Base-by-base conservation (phyloP, 306 rosid species). In the Biancaea sappan region DNA sequence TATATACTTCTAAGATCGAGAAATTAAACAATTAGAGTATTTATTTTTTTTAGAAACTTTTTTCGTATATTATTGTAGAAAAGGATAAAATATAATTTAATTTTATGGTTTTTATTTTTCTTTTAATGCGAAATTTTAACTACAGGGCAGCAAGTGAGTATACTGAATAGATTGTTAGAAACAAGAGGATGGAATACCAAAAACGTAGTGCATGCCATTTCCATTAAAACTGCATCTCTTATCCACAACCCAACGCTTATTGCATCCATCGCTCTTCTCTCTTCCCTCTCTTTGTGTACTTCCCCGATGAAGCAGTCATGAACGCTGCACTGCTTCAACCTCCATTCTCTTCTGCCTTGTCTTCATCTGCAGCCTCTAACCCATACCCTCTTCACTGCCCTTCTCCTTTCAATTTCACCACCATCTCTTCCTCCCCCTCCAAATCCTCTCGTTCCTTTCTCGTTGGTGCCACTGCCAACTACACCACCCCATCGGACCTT, bases 301-400 rank as follows among this genome's bases (percentile, higher is more conserved):
- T 25, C 53, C 53, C 81, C 66, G 67, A 92, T 91, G 98, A 92
- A 62, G 57, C 79, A 81, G 66, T 77, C 68, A 93, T 93, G 98
- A 93, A 82, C 74, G 57, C 82, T 6, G 68, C 75, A 12, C 80
- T 84, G 1, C 76, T 73, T 6, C 80, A 80, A 2, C 62, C 44
- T 2, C 40, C 75, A 14, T 62, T 70, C 2, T 50, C 80, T 12
- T 16, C 70, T 8, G 15, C 35, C 29, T 46, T 65, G 9, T 50
- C 77, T 38, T n/a, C 80, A 31, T 46, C 78, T 24, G 47, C 83
- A 28, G 15, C 43, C 35, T 72, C 78, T 9, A 60, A 73, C 50
- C 28, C 79, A n/a, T 64, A 56, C 59, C 76, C 82, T 1, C 69
- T 69, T 59, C 81, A 65, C 69, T 51, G 63, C 44, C 68, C 83